Evolutionary conservation across 1,284 basidiomycete species (phyloP).

Genomic region (Pholiota adiposa): DNA sequence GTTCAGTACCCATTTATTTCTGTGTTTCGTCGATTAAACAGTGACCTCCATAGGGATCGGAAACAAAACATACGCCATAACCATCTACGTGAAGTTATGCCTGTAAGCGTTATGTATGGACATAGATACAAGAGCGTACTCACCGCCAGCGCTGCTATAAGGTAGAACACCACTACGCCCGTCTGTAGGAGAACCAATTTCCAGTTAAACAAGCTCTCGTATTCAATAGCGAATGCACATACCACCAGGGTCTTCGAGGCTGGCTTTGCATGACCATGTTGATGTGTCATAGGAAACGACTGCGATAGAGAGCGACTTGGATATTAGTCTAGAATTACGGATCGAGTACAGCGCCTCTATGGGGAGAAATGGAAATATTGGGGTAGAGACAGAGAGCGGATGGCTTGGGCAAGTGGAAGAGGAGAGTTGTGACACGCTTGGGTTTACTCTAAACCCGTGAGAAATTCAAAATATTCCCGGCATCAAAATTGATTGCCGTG

Average conservation of each 20-base stretch:
- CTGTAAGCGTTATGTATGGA: constrained; percentile 24
- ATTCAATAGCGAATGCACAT: constrained; percentile 10
- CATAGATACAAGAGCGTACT: constrained; percentile 35
- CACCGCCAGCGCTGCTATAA: constrained; percentile 82
- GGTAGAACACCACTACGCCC: constrained; percentile 76
- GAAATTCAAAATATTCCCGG: constrained; percentile 12
- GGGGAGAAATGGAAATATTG: neutral
- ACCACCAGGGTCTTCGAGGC: constrained; percentile 31
- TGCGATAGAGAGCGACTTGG: constrained; percentile 6
- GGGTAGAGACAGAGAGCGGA: neutral
- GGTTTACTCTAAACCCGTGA: no score
- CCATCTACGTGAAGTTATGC: constrained; percentile 58
- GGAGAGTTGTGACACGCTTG: no score
- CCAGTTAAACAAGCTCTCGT: neutral
- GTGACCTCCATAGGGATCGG: neutral
- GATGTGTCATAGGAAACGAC: constrained; percentile 21
- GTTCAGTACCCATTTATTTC: constrained; percentile 83
- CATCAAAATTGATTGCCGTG: constrained; percentile 10
- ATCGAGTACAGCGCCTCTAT: neutral
- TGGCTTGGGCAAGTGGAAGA: neutral
- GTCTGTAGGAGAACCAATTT: constrained; percentile 41
- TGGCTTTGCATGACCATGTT: constrained; percentile 26
- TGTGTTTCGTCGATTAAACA: constrained; percentile 31
- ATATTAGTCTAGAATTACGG: neutral
- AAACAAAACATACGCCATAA: constrained; percentile 65